These are phyloP conservation scores for Linum usitatissimum DNA, from an alignment of 345 rosid genomes.

Conservation along the genomic window DNA sequence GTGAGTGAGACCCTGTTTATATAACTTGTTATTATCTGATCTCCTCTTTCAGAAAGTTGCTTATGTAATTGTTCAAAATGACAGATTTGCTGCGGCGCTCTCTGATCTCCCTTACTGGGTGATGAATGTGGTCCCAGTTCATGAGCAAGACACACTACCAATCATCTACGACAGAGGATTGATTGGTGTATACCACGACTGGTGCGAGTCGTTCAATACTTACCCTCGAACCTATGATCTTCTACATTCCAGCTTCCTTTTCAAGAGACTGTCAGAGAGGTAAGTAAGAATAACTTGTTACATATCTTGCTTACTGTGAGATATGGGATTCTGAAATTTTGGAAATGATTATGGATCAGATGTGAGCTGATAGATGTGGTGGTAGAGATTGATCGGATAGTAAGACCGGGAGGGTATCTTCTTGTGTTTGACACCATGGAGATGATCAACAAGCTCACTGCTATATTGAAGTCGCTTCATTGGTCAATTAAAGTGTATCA, in stretches of 20 bases:
- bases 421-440: slow-evolving; percentile 62
- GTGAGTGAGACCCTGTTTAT: slow-evolving; percentile 23
- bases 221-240: slow-evolving; percentile 86
- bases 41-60: too few species aligned
- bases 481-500: slow-evolving; percentile 57
- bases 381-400: slow-evolving; percentile 70
- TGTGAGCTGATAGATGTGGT: slow-evolving; percentile 47
- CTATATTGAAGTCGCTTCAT: slow-evolving; percentile 43
- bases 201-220: slow-evolving; percentile 82
- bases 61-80: background rate
- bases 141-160: slow-evolving; percentile 50
- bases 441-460: slow-evolving; percentile 40
- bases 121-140: slow-evolving; percentile 77
- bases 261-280: slow-evolving; percentile 45
- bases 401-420: slow-evolving; percentile 74
- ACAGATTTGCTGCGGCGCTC: slow-evolving; percentile 78
- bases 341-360: slow-evolving; percentile 19
- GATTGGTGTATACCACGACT: slow-evolving; percentile 79
- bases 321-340: background rate
- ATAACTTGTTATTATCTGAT: too few species aligned
- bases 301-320: background rate
- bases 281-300: slow-evolving; percentile 5
- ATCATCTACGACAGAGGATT: slow-evolving; percentile 64
- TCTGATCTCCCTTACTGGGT: slow-evolving; percentile 66
- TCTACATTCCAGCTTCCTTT: slow-evolving; percentile 63